Conservation (phyloP, 2,329 filamentous ascomycete genomes). For the Herpomyces periplanetae region DNA sequence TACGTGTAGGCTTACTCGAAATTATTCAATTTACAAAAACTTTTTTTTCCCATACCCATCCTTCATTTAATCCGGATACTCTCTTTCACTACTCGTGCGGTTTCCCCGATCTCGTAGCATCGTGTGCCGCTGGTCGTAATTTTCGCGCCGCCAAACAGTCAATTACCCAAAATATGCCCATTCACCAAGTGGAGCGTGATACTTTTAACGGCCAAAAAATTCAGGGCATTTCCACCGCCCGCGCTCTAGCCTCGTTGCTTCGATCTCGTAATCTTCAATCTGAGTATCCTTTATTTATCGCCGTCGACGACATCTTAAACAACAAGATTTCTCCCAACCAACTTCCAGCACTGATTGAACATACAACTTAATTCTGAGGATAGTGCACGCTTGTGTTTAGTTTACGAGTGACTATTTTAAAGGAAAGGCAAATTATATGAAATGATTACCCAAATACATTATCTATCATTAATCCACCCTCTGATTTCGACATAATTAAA, state of each 20-base stretch:
- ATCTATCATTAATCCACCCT: no score
- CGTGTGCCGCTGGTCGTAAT: slow-evolving; percentile 63
- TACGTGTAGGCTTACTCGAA: slow-evolving; percentile 77
- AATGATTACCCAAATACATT: no score
- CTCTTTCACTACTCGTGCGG: no score
- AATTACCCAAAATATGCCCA: slow-evolving; percentile 32
- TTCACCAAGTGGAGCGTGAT: slow-evolving; percentile 50
- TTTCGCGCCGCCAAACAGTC: slow-evolving; percentile 71
- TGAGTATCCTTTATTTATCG: slow-evolving; percentile 70
- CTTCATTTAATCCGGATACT: slow-evolving; percentile 88
- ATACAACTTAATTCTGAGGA: no score
- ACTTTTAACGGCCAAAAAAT: slow-evolving; percentile 90
- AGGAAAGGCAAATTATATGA: no score
- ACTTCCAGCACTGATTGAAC: no score
- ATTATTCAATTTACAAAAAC: slow-evolving; percentile 83
- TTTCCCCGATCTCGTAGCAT: slow-evolving; percentile 79
- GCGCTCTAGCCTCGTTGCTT: slow-evolving; percentile 63
- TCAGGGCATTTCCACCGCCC: slow-evolving; percentile 65
- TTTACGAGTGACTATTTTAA: no score
- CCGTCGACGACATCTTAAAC: no score
- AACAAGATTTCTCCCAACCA: no score
- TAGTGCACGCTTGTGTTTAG: no score
- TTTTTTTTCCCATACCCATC: slow-evolving; percentile 49
- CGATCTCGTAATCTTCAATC: slow-evolving; percentile 33
- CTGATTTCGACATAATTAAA: no score